These are phyloP conservation scores for Lonicera japonica DNA, from an alignment of 129 eudicot species.

Conservation along the genomic window DNA sequence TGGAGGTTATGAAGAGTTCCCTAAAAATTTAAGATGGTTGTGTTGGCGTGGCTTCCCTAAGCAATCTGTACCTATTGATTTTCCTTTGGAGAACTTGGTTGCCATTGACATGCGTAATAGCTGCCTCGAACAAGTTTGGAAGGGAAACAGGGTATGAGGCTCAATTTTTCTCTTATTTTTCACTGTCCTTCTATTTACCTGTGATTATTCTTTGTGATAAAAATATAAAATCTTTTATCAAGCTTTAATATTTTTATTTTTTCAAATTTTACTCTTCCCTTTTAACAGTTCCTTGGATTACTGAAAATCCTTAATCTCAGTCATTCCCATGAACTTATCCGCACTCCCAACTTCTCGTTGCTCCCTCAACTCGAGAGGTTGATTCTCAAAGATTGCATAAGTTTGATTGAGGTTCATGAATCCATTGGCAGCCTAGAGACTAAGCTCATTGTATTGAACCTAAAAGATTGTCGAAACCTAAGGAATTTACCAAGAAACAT, in stretches of 20 bases:
- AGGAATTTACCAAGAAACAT: slow-evolving; percentile 5
- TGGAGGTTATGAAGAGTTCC: background rate
- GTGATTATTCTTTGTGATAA: no score
- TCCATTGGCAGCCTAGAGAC: slow-evolving; percentile 1
- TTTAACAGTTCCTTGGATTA: slow-evolving; percentile 1
- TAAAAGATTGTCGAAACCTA: background rate
- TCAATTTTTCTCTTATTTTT: background rate
- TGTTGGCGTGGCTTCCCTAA: background rate
- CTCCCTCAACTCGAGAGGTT: slow-evolving; percentile 3
- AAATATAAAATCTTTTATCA: no score
- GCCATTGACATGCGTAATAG: background rate
- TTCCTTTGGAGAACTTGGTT: background rate
- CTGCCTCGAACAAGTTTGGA: background rate
- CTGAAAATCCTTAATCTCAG: slow-evolving; percentile 16
- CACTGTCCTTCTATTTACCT: no score
- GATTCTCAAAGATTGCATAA: background rate
- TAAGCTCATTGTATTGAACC: background rate
- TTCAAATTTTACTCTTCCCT: background rate
- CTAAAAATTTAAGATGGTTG: background rate
- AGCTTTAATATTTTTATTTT: background rate
- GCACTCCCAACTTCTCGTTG: background rate
- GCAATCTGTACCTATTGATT: background rate
- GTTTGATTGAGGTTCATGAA: background rate
- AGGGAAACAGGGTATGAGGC: background rate
- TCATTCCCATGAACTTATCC: background rate